These are phyloP conservation scores for Kwoniella botswanensis DNA, from an alignment of 768 basidiomycete genomes.

Conservation along the genomic window DNA sequence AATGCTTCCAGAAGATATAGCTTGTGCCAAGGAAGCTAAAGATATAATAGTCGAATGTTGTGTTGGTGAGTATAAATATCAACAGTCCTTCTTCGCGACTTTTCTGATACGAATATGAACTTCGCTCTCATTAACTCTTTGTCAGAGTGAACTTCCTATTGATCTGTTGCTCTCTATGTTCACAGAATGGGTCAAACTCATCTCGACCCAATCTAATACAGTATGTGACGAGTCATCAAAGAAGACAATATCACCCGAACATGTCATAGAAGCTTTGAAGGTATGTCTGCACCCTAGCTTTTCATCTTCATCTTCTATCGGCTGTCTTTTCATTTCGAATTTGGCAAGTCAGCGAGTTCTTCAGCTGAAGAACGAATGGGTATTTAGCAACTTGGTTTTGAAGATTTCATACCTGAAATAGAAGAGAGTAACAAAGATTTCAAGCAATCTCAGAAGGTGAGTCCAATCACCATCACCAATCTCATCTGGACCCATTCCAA, in stretches of 20 bases:
- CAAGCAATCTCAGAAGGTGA: conserved; percentile 91
- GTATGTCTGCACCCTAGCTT: conserved; percentile 60
- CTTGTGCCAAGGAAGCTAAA: conserved; percentile 93
- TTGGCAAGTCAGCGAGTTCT: background rate
- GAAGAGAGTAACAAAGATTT: conserved; percentile 93
- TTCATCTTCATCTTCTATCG: background rate
- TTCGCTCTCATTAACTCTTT: too few species aligned
- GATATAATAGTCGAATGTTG: conserved; percentile 98
- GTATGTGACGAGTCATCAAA: conserved; percentile 97
- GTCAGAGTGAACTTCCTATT: background rate
- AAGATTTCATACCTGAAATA: conserved; percentile 85
- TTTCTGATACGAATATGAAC: too few species aligned
- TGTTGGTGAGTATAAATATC: conserved; percentile 71
- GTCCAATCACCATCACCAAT: conserved; percentile 28
- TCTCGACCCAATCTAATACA: conserved; percentile 96
- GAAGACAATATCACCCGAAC: conserved; percentile 98
- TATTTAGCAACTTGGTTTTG: conserved; percentile 83
- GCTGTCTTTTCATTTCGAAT: background rate
- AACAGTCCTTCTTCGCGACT: too few species aligned
- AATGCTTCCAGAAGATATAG: conserved; percentile 81
- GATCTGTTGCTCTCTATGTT: background rate
- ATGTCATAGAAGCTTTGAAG: conserved; percentile 89
- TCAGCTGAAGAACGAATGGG: conserved; percentile 4
- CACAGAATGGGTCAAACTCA: conserved; percentile 96
- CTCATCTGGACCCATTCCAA: too few species aligned